These are phyloP conservation scores for Populus hybrid DNA, from an alignment of 441 rosid species.

Conservation along the genomic window DNA sequence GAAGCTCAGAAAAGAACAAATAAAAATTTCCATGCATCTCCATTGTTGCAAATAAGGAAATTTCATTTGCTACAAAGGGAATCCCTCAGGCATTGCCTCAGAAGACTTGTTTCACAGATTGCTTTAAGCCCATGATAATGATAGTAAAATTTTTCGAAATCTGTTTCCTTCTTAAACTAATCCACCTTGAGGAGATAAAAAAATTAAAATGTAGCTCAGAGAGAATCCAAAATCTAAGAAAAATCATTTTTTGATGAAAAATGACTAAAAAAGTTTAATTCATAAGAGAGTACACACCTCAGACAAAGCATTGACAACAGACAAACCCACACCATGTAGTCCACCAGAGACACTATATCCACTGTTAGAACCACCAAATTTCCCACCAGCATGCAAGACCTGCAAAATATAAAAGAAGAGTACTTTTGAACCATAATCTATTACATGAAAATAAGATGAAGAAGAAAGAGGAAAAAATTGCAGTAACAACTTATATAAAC, in stretches of 20 bases:
- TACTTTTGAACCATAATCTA: constrained; percentile 6
- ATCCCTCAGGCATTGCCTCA: not conserved
- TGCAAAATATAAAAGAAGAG: constrained; percentile 32
- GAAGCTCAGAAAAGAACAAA: not conserved
- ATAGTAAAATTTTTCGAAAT: too few relatives aligned
- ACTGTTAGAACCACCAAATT: constrained; percentile 94
- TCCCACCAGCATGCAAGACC: constrained; percentile 98
- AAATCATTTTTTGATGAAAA: not conserved
- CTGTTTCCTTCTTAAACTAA: not conserved
- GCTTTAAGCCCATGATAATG: not conserved
- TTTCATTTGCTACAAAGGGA: not conserved
- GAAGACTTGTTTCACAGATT: not conserved
- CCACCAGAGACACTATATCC: constrained; percentile 98
- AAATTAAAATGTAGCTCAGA: not conserved
- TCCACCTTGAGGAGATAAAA: not conserved
- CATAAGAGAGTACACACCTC: constrained; percentile 53
- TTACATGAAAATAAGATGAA: not conserved
- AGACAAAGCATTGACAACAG: constrained; percentile 96
- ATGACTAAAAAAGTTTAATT: not conserved
- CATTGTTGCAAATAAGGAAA: not conserved
- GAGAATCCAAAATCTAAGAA: not conserved
- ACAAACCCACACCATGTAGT: constrained; percentile 94
- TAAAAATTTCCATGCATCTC: not conserved
- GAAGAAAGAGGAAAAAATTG: not conserved
- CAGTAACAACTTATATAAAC: not conserved